These are phyloP conservation scores for Colletotrichum lini DNA, from an alignment of 2,329 filamentous ascomycete genomes.

Conservation along the genomic window DNA sequence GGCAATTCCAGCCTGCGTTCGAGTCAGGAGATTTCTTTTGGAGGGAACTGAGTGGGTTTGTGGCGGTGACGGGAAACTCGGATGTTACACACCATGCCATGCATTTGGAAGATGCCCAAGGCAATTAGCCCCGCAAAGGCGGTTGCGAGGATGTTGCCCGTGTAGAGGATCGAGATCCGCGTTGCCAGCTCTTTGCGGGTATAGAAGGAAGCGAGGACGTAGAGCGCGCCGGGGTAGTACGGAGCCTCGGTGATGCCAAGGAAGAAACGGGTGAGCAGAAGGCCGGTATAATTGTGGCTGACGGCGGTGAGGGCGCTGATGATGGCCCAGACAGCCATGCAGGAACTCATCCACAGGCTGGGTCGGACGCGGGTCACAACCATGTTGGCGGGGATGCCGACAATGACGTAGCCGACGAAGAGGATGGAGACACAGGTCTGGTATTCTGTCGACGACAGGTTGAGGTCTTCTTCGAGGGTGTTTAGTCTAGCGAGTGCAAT, in stretches of 20 bases:
- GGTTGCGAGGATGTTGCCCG: constrained; percentile 46
- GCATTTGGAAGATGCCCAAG: constrained; percentile 47
- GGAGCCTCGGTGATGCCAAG: constrained; percentile 50
- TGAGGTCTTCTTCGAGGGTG: constrained; percentile 66
- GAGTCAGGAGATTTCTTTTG: too few species aligned
- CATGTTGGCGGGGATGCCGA: constrained; percentile 49
- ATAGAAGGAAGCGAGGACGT: constrained; percentile 50
- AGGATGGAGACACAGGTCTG: constrained; percentile 39
- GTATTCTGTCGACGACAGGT: constrained; percentile 54
- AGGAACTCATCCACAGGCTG: constrained; percentile 33
- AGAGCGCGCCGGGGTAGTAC: constrained; percentile 49
- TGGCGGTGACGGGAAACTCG: too few species aligned
- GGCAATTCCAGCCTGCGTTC: constrained; percentile 41
- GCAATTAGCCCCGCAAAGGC: constrained; percentile 49
- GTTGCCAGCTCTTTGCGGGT: constrained; percentile 50
- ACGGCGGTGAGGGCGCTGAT: constrained; percentile 49
- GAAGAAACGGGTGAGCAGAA: constrained; percentile 47
- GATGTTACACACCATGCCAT: constrained; percentile 47
- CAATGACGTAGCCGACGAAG: constrained; percentile 46
- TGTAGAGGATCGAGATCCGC: constrained; percentile 48
- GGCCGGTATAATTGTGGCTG: constrained; percentile 46
- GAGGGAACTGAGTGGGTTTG: too few species aligned
- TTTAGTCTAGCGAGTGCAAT: constrained; percentile 71
- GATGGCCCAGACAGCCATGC: constrained; percentile 47
- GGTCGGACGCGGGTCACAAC: constrained; percentile 38